Conservation (phyloP, 1,284 basidiomycete species). For the Rhodotorula glutinis region DNA sequence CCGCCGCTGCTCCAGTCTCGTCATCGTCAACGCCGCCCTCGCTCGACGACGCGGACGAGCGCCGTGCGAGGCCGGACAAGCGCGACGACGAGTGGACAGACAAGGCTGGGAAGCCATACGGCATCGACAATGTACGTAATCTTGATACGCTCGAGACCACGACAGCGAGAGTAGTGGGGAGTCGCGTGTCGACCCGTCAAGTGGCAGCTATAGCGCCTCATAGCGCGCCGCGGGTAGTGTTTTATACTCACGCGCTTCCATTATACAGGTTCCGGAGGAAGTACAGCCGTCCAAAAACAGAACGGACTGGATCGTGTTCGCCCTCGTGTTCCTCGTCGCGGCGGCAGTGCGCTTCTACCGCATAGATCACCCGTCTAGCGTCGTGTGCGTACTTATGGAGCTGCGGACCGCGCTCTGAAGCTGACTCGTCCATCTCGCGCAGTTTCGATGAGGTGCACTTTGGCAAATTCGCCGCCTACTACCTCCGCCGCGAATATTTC, state of each 20-base stretch:
- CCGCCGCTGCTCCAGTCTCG: background rate
- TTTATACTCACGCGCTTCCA: background rate
- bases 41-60: background rate
- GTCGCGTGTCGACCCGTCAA: conserved; percentile 1
- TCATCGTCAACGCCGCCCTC: background rate
- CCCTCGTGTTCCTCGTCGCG: conserved; percentile 31
- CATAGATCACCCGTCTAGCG: conserved; percentile 88
- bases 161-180: no score
- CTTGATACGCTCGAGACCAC: background rate
- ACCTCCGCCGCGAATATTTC: conserved; percentile 88
- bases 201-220: background rate
- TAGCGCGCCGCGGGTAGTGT: no score
- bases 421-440: background rate
- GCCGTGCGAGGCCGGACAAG: conserved; percentile 27
- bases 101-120: conserved; percentile 1
- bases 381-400: conserved; percentile 65
- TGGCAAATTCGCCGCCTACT: conserved; percentile 74
- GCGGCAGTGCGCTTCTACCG: conserved; percentile 78
- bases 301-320: conserved; percentile 33
- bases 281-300: conserved; percentile 18
- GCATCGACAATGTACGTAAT: conserved; percentile 25
- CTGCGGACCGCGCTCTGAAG: no score
- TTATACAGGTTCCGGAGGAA: conserved; percentile 19
- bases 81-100: conserved; percentile 21
- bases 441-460: conserved; percentile 96